Evolutionary conservation across 2,329 filamentous ascomycete genomes (phyloP), one percentile per base, ranked within the genome.

Genomic region (Penicillium sp.): DNA sequence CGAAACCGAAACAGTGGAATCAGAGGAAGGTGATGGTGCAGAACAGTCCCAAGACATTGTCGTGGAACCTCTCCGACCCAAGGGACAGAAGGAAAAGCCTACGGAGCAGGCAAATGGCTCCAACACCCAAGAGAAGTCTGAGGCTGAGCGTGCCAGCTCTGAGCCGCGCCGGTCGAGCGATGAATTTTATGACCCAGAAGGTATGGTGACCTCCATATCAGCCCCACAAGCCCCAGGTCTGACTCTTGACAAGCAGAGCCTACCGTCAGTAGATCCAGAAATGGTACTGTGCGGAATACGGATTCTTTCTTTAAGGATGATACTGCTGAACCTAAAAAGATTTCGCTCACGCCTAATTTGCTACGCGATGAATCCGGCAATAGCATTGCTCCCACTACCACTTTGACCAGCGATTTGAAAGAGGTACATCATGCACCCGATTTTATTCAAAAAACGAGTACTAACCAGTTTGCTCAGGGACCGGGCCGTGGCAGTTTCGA

Each of bases 301-400:
- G 90, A 96, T 65, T 95, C 90, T 1, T 95, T 96, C 72, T 95
- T 95, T 73, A 94, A 88, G 64, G 92, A 96, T 57, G 90, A 98
- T 57, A 87, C 79, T 20, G 84, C 87, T 25, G 92, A 96, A 64
- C 95, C 92, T 2, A 88, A 93, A 65, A 96, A 96, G 69, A 96
- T 98, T 51, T 94, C 89, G 0, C 76, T 98, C 30, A 98, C 92
- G 3, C 92, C 92, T 1, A 94, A 94, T 52, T 68, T 98, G 36
- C 70, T 96, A 27, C 81, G 90, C 28, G 90, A 96, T 50, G 89
- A 95, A 48, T 69, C 70, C 42, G 53, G 41, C 31, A 51, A 40
- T 9, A 22, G 18, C 18, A 22, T 22, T 13, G 33, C 22, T 12
- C 31, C 9, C 11, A 35, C 22, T 12, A 34, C 9, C 11, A 35